Percentiles rank a stretch among this genome's conserved stretches.
Evolutionary conservation across 192 early-diverging fungal species (phyloP).

Genomic region (Backusella tarrabulga): DNA sequence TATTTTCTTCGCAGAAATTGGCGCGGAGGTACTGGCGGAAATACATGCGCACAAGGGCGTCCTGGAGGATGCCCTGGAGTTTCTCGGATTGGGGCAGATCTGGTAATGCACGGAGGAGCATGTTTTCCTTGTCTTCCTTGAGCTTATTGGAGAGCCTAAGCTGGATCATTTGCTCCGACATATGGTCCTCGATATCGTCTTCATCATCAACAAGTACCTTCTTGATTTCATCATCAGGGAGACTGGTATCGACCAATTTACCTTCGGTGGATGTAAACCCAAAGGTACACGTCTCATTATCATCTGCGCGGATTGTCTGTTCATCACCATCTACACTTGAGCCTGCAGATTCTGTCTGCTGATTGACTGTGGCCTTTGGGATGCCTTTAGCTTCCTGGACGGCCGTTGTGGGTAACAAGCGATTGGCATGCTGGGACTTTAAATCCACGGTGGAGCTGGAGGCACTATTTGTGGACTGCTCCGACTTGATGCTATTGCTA

Average conservation of each 20-base stretch:
- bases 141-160: neutral
- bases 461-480: neutral
- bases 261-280: neutral
- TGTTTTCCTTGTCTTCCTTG: neutral
- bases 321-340: neutral
- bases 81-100: conserved; percentile 28
- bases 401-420: neutral
- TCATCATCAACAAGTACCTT: neutral
- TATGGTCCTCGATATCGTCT: neutral
- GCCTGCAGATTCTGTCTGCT: neutral
- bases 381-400: neutral
- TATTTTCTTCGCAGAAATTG: conserved; percentile 71
- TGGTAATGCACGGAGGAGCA: neutral
- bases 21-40: conserved; percentile 61
- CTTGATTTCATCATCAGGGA: neutral
- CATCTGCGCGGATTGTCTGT: neutral
- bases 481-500: neutral
- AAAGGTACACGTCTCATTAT: neutral
- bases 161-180: neutral
- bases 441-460: neutral
- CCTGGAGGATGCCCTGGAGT: conserved; percentile 57
- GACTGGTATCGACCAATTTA: neutral
- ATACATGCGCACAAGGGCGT: conserved; percentile 42
- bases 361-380: neutral
- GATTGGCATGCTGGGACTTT: neutral